phyloP scores from a whole-genome alignment of 2,329 filamentous ascomycete species.

The Zarea fungicola region DNA sequence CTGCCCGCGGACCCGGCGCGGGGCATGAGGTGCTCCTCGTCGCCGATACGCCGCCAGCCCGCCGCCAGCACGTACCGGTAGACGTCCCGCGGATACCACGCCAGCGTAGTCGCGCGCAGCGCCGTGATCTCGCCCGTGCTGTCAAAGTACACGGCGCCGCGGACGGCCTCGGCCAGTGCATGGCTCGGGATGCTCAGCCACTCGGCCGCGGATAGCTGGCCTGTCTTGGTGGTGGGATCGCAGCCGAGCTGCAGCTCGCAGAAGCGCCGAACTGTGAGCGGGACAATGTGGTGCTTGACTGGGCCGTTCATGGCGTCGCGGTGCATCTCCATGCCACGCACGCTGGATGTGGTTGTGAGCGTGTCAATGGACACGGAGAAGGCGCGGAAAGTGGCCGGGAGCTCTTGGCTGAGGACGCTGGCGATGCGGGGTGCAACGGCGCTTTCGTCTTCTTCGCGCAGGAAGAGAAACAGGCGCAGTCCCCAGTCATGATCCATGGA shows the following conservation, averaged over 20 bases:
- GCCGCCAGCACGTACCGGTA: conserved; percentile 5
- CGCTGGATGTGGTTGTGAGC: background rate
- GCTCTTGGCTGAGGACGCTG: conserved; percentile 1
- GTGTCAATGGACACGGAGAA: background rate
- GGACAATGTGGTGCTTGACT: conserved; percentile 3
- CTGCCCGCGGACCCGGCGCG: conserved; percentile 5
- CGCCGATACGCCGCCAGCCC: conserved; percentile 5
- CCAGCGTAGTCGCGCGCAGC: background rate
- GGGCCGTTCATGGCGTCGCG: background rate
- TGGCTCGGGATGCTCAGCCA: conserved; percentile 7
- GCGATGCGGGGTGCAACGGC: background rate
- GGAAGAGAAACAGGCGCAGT: conserved; percentile 3
- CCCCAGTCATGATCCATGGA: conserved; percentile 12
- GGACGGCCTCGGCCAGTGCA: background rate
- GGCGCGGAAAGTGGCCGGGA: background rate
- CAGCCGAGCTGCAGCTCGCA: background rate
- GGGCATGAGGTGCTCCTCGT: conserved; percentile 9
- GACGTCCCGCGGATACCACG: conserved; percentile 6
- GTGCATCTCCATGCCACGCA: background rate
- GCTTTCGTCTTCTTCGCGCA: background rate
- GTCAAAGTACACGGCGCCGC: conserved; percentile 1
- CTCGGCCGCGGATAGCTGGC: background rate
- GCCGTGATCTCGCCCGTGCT: background rate
- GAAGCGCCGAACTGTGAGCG: background rate
- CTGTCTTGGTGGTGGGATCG: background rate